Evolutionary conservation across 2,329 filamentous ascomycete genomes (phyloP).

Genomic region (Lachnellula hyalina): DNA sequence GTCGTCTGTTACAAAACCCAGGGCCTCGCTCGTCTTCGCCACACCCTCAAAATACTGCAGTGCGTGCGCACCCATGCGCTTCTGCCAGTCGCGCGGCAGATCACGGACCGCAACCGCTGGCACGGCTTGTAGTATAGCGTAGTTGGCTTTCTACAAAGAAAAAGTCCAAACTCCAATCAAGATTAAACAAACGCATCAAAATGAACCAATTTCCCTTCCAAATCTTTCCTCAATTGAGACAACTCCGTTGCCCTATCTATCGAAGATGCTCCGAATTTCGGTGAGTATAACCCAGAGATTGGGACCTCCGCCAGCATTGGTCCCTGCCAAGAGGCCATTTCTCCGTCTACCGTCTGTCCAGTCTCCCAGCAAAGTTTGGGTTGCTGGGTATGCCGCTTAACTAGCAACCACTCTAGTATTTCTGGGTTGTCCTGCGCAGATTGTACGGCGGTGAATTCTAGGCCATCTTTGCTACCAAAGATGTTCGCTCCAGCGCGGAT

Average conservation of each 20-base stretch:
- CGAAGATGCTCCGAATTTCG: neutral
- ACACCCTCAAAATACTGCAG: no score
- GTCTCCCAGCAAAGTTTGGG: neutral
- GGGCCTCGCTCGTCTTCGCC: no score
- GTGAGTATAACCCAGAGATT: neutral
- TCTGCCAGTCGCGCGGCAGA: no score
- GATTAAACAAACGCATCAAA: neutral
- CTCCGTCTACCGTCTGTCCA: neutral
- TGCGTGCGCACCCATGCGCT: no score
- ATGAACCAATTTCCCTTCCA: neutral
- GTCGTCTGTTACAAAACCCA: no score
- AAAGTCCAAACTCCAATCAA: no score
- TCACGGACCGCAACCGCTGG: no score
- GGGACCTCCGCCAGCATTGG: neutral
- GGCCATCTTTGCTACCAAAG: neutral
- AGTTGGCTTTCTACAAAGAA: no score
- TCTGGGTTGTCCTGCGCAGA: neutral
- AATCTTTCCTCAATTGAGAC: neutral
- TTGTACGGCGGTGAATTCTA: neutral
- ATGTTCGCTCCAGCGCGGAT: neutral
- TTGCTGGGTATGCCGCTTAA: neutral
- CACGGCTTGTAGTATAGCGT: no score
- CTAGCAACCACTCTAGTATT: conserved; percentile 1
- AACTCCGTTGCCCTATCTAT: neutral
- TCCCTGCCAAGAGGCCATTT: neutral